Percentiles rank a stretch among this genome's conserved stretches.
These are phyloP conservation scores for Metschnikowia vanudenii DNA, from an alignment of 805 yeast genomes.

Conservation along the genomic window DNA sequence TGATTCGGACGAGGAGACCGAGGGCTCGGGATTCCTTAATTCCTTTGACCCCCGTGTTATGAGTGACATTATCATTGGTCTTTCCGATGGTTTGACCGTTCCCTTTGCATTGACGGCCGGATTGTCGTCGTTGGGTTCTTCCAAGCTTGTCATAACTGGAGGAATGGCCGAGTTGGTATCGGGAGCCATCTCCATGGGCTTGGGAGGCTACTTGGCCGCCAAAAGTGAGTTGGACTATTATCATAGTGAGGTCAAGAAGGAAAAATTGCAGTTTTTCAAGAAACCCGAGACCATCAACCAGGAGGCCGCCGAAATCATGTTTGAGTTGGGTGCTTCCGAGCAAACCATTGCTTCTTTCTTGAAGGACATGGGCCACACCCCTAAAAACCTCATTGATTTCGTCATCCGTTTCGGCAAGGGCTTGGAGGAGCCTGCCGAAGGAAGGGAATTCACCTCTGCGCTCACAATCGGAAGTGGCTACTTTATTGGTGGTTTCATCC, in stretches of 20 bases:
- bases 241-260: conserved; percentile 66
- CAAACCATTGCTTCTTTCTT: conserved; percentile 72
- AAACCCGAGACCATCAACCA: conserved; percentile 65
- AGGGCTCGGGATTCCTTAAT: conserved; percentile 40
- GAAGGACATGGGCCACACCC: conserved; percentile 73
- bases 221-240: conserved; percentile 80
- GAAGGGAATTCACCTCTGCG: conserved; percentile 85
- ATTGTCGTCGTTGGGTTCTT: conserved; percentile 82
- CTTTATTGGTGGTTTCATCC: conserved; percentile 90
- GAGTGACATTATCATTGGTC: conserved; percentile 90
- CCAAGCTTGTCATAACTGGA: conserved; percentile 91
- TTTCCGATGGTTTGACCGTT: conserved; percentile 93
- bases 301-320: conserved; percentile 76
- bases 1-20: conserved; percentile 21
- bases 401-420: conserved; percentile 87
- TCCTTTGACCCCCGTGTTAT: conserved; percentile 86
- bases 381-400: conserved; percentile 79
- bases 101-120: conserved; percentile 99
- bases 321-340: conserved; percentile 71
- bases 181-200: conserved; percentile 97
- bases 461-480: conserved; percentile 86
- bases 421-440: conserved; percentile 93
- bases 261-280: conserved; percentile 64
- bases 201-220: conserved; percentile 96
- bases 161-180: conserved; percentile 96